phyloP scores from a whole-genome alignment of 2,329 filamentous ascomycete species.

The Talaromyces piceae region DNA sequence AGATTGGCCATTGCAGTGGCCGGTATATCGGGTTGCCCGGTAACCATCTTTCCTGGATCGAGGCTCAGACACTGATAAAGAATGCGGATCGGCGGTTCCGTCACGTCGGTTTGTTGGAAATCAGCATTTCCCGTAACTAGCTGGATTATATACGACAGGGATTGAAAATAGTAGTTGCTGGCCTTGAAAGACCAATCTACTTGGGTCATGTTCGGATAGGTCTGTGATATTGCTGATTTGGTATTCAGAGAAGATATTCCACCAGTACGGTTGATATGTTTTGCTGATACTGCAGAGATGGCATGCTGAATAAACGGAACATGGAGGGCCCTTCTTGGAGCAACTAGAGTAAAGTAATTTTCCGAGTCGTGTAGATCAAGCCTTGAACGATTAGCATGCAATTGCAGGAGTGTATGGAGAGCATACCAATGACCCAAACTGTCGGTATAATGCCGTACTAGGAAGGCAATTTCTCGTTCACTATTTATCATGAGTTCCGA shows the following conservation, averaged over 20 bases:
- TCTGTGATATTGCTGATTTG: constrained; percentile 45
- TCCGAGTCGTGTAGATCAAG: constrained; percentile 33
- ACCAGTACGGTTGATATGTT: constrained; percentile 30
- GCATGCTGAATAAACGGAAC: constrained; percentile 28
- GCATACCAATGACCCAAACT: constrained; percentile 29
- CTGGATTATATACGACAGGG: constrained; percentile 44
- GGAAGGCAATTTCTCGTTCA: constrained; percentile 32
- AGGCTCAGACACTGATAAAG: constrained; percentile 19
- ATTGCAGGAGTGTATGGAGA: not conserved
- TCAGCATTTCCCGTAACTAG: constrained; percentile 26
- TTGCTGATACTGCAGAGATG: constrained; percentile 33
- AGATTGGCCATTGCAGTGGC: constrained; percentile 35
- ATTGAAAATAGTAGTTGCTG: constrained; percentile 54
- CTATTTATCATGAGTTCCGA: constrained; percentile 31
- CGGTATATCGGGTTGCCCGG: constrained; percentile 15
- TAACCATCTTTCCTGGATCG: constrained; percentile 25
- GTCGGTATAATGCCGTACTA: constrained; percentile 31
- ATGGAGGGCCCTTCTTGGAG: constrained; percentile 30
- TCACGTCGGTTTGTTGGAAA: constrained; percentile 21
- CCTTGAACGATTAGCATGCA: constrained; percentile 18
- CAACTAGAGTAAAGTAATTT: constrained; percentile 33
- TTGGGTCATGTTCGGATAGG: constrained; percentile 40
- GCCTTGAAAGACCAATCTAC: constrained; percentile 55
- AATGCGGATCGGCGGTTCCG: constrained; percentile 25
- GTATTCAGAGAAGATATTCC: constrained; percentile 23